phyloP scores from a whole-genome alignment of 441 rosid species.

The Kokia cookei region DNA sequence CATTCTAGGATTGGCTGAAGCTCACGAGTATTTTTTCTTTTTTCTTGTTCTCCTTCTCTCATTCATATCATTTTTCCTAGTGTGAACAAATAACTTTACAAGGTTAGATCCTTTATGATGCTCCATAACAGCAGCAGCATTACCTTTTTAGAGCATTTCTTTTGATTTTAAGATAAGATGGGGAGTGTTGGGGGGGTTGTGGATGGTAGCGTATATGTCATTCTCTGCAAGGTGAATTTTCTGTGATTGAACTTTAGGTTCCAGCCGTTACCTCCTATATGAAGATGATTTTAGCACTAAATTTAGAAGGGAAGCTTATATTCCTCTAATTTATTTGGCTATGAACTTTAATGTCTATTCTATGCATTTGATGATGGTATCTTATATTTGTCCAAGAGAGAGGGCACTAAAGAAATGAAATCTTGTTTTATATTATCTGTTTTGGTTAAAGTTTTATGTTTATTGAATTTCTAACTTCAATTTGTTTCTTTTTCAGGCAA shows the following conservation, averaged over 20 bases:
- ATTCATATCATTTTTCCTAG: neutral
- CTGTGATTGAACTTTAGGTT: neutral
- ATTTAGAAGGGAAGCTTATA: neutral
- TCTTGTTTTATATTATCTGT: neutral
- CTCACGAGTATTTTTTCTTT: neutral
- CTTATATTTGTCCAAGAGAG: neutral
- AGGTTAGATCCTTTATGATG: neutral
- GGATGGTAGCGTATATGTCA: neutral
- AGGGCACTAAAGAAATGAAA: neutral
- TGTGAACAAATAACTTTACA: neutral
- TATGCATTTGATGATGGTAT: neutral
- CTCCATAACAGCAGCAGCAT: neutral
- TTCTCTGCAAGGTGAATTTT: neutral
- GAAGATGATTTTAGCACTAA: neutral
- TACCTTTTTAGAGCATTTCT: neutral
- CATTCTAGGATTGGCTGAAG: neutral
- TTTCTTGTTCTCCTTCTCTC: neutral
- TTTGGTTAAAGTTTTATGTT: neutral
- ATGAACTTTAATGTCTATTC: neutral
- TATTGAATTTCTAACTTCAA: constrained; percentile 13
- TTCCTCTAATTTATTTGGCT: neutral
- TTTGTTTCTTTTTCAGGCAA: constrained; percentile 54
- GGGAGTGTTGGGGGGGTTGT: neutral
- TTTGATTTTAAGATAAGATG: neutral
- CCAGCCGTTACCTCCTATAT: neutral